Conservation (phyloP, 306 rosid genomes). For the Sicyos baderoa region DNA sequence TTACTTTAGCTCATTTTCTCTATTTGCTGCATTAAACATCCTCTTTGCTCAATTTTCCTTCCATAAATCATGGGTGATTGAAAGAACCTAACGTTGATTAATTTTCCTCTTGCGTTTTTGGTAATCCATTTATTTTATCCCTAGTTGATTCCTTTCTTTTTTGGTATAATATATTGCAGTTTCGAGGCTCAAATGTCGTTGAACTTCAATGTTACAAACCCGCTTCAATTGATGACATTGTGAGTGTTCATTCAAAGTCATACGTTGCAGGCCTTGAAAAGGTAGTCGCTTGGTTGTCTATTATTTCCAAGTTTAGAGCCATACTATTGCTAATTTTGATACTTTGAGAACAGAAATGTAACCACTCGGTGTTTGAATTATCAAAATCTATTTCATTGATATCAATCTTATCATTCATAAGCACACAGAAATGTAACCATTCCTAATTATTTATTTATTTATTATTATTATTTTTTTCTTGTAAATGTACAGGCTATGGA, state of each 20-base stretch:
- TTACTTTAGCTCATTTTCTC: not conserved
- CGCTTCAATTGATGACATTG: constrained; percentile 69
- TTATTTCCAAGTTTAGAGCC: not conserved
- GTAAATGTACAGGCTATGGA: constrained; percentile 54
- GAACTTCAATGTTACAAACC: constrained; percentile 59
- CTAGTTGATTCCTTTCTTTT: not conserved
- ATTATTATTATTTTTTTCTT: constrained; percentile 15
- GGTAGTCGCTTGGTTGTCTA: constrained; percentile 32
- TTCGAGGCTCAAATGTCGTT: constrained; percentile 60
- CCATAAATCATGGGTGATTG: not conserved
- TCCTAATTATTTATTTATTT: too few species aligned
- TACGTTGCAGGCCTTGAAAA: constrained; percentile 79
- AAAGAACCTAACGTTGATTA: not conserved
- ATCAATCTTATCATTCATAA: too few species aligned
- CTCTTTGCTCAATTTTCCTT: not conserved
- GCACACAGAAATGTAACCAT: too few species aligned
- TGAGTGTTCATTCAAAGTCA: constrained; percentile 70
- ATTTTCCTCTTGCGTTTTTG: not conserved
- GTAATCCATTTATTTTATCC: not conserved
- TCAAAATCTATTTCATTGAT: too few species aligned
- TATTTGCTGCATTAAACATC: not conserved
- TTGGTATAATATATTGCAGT: constrained; percentile 34
- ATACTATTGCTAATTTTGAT: not conserved
- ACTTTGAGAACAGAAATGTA: not conserved
- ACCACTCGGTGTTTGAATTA: not conserved